A percentile compares a stretch with the other conserved stretches of the same genome.
phyloP scores from a whole-genome alignment of 768 basidiomycete genomes.

The Hypholoma fasciculare region DNA sequence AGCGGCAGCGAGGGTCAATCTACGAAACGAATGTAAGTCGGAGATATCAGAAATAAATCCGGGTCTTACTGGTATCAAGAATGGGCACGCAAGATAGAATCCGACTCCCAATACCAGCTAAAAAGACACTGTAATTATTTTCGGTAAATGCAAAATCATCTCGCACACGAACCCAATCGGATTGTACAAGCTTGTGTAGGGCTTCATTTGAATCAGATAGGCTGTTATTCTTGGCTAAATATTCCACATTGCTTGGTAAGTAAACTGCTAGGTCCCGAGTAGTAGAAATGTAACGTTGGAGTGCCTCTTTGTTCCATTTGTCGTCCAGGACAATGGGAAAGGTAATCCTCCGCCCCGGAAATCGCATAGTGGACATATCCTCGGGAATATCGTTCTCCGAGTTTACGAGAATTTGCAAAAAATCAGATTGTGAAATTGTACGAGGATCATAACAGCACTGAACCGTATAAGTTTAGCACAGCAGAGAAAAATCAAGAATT shows the following conservation, averaged over 20 bases:
- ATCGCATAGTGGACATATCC: slow-evolving; percentile 37
- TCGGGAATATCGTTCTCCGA: slow-evolving; percentile 39
- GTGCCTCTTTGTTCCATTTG: slow-evolving; percentile 53
- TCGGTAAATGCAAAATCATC: not conserved
- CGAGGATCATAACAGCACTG: slow-evolving; percentile 53
- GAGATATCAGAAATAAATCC: not conserved
- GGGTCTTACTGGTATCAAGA: slow-evolving; percentile 51
- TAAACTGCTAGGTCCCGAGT: slow-evolving; percentile 61
- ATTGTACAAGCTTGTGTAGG: slow-evolving; percentile 43
- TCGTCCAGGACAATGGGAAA: slow-evolving; percentile 69
- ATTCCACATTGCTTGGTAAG: slow-evolving; percentile 68
- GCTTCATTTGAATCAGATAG: slow-evolving; percentile 44
- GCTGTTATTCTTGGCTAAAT: slow-evolving; percentile 64
- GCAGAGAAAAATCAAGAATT: not conserved
- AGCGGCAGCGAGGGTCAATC: slow-evolving; percentile 58
- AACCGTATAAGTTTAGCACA: not conserved
- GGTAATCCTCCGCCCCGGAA: slow-evolving; percentile 52
- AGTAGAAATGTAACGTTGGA: slow-evolving; percentile 56
- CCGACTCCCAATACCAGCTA: slow-evolving; percentile 64
- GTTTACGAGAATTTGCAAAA: slow-evolving; percentile 42
- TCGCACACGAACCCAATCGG: slow-evolving; percentile 44
- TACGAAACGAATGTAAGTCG: slow-evolving; percentile 16
- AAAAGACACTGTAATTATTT: not conserved
- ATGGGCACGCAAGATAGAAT: slow-evolving; percentile 66
- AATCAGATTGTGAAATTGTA: slow-evolving; percentile 37